These are phyloP conservation scores for Tremellales sp. DNA, from an alignment of 1,284 basidiomycete genomes.

Conservation along the genomic window DNA sequence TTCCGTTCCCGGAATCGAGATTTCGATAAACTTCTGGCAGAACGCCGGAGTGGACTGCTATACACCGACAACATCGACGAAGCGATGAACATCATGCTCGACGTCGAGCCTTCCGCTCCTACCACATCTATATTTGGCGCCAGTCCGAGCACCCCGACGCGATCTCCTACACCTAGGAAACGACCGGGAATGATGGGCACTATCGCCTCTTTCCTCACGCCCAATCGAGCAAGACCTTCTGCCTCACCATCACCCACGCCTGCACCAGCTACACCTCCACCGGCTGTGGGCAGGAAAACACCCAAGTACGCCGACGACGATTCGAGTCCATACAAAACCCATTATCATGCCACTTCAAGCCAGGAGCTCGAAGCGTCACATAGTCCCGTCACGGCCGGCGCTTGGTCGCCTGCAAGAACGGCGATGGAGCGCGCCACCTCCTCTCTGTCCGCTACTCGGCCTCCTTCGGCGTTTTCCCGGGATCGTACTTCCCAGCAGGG, in stretches of 20 bases:
- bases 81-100: conserved; percentile 69
- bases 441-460: neutral
- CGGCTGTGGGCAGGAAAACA: neutral
- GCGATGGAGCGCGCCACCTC: neutral
- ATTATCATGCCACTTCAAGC: neutral
- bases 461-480: neutral
- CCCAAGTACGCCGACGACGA: too few relatives aligned
- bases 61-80: conserved; percentile 92
- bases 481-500: neutral
- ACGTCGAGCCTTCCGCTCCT: conserved; percentile 46
- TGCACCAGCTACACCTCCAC: neutral
- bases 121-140: conserved; percentile 1
- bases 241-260: neutral
- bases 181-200: neutral
- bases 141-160: neutral
- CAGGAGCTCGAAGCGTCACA: neutral
- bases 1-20: conserved; percentile 50
- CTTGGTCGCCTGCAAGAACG: neutral
- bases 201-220: conserved; percentile 58
- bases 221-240: conserved; percentile 56
- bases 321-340: neutral
- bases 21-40: conserved; percentile 79
- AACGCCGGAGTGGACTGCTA: conserved; percentile 81
- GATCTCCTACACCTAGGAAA: conserved; percentile 3
- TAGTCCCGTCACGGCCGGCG: neutral